These are phyloP conservation scores for Anisodus acutangulus DNA, from an alignment of 257 asterid genomes.

Conservation along the genomic window DNA sequence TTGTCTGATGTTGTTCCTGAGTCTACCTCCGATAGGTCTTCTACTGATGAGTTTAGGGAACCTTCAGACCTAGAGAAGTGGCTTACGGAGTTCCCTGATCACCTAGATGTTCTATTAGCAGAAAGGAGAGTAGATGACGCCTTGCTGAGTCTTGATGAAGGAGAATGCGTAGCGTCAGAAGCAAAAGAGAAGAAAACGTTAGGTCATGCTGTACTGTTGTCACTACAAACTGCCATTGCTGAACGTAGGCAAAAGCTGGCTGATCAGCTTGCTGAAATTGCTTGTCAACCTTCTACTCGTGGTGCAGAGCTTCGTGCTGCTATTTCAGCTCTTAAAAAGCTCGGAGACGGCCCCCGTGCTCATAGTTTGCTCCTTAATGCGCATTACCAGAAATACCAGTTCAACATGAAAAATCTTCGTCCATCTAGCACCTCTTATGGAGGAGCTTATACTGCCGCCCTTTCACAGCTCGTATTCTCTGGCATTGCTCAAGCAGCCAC, in stretches of 20 bases:
- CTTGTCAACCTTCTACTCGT: constrained; percentile 95
- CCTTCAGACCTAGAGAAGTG: constrained; percentile 81
- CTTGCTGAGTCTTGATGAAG: constrained; percentile 83
- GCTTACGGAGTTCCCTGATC: constrained; percentile 86
- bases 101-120: constrained; percentile 88
- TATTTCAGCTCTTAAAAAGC: constrained; percentile 87
- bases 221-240: constrained; percentile 68
- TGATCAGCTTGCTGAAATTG: constrained; percentile 96
- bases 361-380: constrained; percentile 90
- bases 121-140: constrained; percentile 99
- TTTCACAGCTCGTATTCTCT: constrained; percentile 94
- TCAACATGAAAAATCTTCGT: constrained; percentile 92
- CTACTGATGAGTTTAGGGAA: constrained; percentile 61
- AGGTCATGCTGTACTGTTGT: constrained; percentile 51
- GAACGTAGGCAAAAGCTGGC: constrained; percentile 88
- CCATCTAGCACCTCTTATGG: constrained; percentile 97
- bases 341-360: constrained; percentile 98
- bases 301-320: constrained; percentile 97
- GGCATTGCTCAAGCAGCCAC: constrained; percentile 96
- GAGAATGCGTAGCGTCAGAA: constrained; percentile 69
- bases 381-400: constrained; percentile 89
- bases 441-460: constrained; percentile 97
- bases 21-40: constrained; percentile 49
- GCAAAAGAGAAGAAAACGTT: constrained; percentile 68
- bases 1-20: constrained; percentile 57